These are phyloP conservation scores for Ajuga reptans DNA, from an alignment of 305 asterid genomes.

Conservation along the genomic window DNA sequence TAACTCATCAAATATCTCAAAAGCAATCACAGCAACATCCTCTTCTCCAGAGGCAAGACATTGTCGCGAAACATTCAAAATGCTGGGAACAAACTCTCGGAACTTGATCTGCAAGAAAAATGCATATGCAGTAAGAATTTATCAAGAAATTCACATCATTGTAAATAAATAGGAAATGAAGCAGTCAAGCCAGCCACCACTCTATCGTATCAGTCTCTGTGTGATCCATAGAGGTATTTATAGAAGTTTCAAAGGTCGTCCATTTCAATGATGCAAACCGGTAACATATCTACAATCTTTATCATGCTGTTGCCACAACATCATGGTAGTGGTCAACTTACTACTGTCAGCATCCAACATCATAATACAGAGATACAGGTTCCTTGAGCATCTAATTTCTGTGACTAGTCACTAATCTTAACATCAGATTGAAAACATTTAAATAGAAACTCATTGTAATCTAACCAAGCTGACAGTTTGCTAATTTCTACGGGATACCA, in stretches of 20 bases:
- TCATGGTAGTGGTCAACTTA: no score
- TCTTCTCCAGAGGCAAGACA: conserved; percentile 98
- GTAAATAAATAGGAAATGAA: neutral
- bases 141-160: conserved; percentile 2
- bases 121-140: conserved; percentile 15
- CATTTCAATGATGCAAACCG: neutral
- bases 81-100: conserved; percentile 93
- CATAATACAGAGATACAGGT: neutral
- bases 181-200: conserved; percentile 4
- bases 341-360: conserved; percentile 1
- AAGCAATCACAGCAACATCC: conserved; percentile 90
- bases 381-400: neutral
- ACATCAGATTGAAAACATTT: neutral
- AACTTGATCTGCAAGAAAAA: conserved; percentile 62
- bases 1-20: conserved; percentile 96
- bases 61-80: conserved; percentile 86
- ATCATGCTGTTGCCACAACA: neutral
- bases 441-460: neutral
- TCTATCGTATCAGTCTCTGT: conserved; percentile 8
- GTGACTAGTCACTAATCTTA: neutral
- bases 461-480: neutral
- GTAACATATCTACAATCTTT: neutral
- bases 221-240: neutral
- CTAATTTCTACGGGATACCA: neutral
- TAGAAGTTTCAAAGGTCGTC: neutral